Base-by-base conservation (phyloP, 805 yeast species). In the Saccharomycopsis fibuligera region DNA sequence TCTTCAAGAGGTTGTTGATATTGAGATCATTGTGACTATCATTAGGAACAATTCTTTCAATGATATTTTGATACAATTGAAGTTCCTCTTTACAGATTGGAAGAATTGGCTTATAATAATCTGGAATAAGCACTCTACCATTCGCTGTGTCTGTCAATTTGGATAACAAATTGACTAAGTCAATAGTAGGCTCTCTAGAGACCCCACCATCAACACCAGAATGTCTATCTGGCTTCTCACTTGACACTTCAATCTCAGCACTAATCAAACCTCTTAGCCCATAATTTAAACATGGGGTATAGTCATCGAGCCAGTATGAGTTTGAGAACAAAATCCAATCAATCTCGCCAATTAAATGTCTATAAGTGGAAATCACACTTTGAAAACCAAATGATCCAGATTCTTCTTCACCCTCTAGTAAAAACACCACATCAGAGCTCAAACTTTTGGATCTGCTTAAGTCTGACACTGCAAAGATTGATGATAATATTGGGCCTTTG, bases 171-270 rank as follows among this genome's bases (percentile, higher is more conserved):
- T 81, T 83, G 36, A 90, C 74, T 63, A 91, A 65, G 60, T 91
- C 98, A 68, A 86, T 78, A 0, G 95, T 81, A 2, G 99, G 97
- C 58, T 91, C 99, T 49, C 84, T 74, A 53, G 79, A 76, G 6
- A 84, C 81, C 51, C 98, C 98, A 45, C 99, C 99, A 66, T 89
- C 95, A 8, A 93, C 93, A 54, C 99, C 99, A 0, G 97, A 87
- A 62, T 93, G 99, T 50, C 95, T 70, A 63, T 93, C 97, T 1
- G 95, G 95, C 51, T 74, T 74, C 55, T 82, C 90, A 45, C 89
- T 79, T 49, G 70, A 68, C 9, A 93, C 72, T 31, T 78, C 78
- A 2, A 93, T 75, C n/a, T 80, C 71, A 1, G 87, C 83, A 64
- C 89, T 85, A 22, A 93, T 72, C 1, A 90, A 91, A 44, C 99